Evolutionary conservation across 345 rosid species (phyloP).

Genomic region (Stellera chamaejasme): DNA sequence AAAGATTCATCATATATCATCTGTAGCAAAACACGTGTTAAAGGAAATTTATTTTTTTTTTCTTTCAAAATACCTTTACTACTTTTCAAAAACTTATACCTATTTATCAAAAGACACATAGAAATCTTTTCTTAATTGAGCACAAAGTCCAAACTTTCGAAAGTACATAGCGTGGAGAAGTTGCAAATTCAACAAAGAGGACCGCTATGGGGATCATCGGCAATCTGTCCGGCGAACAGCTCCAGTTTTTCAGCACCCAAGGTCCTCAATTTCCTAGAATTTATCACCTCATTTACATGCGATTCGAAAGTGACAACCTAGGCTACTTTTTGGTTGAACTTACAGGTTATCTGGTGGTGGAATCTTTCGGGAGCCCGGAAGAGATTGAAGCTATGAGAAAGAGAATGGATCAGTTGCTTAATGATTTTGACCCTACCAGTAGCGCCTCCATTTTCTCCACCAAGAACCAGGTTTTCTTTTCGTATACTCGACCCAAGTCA

Average conservation of each 20-base stretch:
- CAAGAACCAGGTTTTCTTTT: slow-evolving; percentile 55
- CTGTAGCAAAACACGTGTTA: no score
- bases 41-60: no score
- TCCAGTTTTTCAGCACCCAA: slow-evolving; percentile 46
- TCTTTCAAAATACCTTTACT: no score
- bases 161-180: no score
- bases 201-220: slow-evolving; percentile 47
- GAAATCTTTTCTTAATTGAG: no score
- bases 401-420: slow-evolving; percentile 59
- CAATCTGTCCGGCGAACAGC: slow-evolving; percentile 50
- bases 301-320: not conserved
- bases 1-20: no score
- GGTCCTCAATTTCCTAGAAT: slow-evolving; percentile 18
- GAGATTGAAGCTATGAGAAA: slow-evolving; percentile 58
- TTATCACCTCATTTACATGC: not conserved
- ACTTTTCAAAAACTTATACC: no score
- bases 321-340: not conserved
- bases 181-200: no score
- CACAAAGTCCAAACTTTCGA: no score
- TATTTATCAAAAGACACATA: no score
- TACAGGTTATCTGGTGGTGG: slow-evolving; percentile 71
- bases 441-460: slow-evolving; percentile 83
- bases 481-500: not conserved
- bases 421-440: slow-evolving; percentile 44
- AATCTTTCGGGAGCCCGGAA: slow-evolving; percentile 55